Percentiles rank a stretch among this genome's conserved stretches.
These are phyloP conservation scores for Lupinus albus DNA, from an alignment of 306 rosid genomes.

Conservation along the genomic window DNA sequence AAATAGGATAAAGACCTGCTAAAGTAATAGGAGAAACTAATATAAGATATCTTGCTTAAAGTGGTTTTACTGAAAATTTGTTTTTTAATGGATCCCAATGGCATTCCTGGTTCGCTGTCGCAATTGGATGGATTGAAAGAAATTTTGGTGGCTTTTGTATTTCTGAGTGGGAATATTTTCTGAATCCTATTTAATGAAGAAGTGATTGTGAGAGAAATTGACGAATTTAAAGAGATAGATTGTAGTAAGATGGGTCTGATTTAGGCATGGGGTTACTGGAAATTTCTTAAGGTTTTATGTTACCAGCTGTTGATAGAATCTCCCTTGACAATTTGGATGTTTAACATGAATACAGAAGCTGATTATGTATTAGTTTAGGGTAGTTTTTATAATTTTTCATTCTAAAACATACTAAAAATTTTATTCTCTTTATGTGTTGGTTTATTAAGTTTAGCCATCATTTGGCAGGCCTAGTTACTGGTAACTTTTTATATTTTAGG, in stretches of 20 bases:
- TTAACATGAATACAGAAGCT: background rate
- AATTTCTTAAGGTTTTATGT: slow-evolving; percentile 9
- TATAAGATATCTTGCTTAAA: slow-evolving; percentile 8
- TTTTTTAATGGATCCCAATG: background rate
- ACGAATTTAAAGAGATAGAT: background rate
- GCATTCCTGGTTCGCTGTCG: background rate
- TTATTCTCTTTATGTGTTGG: slow-evolving; percentile 14
- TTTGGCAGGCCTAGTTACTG: slow-evolving; percentile 9
- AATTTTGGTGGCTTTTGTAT: slow-evolving; percentile 17
- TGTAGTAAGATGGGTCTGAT: background rate
- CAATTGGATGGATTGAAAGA: background rate
- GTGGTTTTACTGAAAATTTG: slow-evolving; percentile 10
- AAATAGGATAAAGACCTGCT: slow-evolving; percentile 2
- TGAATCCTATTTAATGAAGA: slow-evolving; percentile 1
- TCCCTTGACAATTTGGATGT: slow-evolving; percentile 23
- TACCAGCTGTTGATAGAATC: background rate
- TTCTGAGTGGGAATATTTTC: background rate
- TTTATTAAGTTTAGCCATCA: slow-evolving; percentile 10
- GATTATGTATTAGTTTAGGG: slow-evolving; percentile 13
- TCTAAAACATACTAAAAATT: background rate
- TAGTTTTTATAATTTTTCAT: slow-evolving; percentile 21
- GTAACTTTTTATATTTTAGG: background rate
- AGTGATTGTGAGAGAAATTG: slow-evolving; percentile 2
- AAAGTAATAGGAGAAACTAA: slow-evolving; percentile 7
- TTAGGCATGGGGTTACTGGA: background rate